phyloP scores from a whole-genome alignment of 352 stramenopile genomes.

The Pythium aristosporum region DNA sequence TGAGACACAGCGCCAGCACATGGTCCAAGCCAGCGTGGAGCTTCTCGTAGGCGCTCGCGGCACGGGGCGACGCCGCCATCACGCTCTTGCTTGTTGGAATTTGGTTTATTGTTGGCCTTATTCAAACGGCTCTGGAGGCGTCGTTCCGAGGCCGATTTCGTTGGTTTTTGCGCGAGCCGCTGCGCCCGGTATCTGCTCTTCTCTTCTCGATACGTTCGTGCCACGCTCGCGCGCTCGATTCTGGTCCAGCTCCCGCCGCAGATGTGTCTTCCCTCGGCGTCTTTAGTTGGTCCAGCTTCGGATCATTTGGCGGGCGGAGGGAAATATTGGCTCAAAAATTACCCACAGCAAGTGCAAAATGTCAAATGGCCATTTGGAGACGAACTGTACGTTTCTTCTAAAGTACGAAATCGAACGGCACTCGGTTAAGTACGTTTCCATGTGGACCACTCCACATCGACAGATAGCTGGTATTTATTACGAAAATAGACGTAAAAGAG shows the following conservation, averaged over 20 bases:
- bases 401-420: not conserved
- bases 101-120: not conserved
- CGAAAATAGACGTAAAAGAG: not conserved
- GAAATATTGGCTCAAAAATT: not conserved
- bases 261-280: not conserved
- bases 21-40: conserved; percentile 56
- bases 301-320: not conserved
- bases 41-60: conserved; percentile 30
- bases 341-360: conserved; percentile 8
- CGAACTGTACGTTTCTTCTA: not conserved
- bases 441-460: not conserved
- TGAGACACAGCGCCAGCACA: conserved; percentile 34
- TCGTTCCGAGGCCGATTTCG: not conserved
- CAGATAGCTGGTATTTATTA: not conserved
- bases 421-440: not conserved
- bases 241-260: not conserved
- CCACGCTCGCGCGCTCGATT: not conserved
- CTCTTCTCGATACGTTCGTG: not conserved
- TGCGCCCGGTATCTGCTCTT: not conserved
- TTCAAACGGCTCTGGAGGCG: not conserved
- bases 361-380: not conserved
- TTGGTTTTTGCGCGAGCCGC: not conserved
- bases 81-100: not conserved
- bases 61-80: conserved; percentile 8
- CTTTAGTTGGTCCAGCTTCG: not conserved